These are phyloP conservation scores for Fusarium siculi DNA, from an alignment of 2,329 filamentous ascomycete genomes.

Conservation along the genomic window DNA sequence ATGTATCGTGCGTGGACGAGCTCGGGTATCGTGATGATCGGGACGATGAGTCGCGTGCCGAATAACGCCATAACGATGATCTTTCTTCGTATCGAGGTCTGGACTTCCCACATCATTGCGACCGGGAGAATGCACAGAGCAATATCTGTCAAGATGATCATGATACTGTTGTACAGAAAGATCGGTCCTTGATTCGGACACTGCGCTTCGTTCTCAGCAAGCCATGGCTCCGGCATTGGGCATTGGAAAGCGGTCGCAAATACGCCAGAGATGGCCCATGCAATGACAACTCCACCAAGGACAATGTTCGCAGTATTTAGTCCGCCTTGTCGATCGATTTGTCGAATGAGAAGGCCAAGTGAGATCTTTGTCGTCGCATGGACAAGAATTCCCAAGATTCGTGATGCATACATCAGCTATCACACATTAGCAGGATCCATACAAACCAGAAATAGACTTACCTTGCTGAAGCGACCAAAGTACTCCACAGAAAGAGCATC, in stretches of 20 bases:
- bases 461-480: constrained; percentile 33
- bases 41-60: constrained; percentile 37
- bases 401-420: constrained; percentile 36
- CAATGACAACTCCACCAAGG: constrained; percentile 10
- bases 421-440: background rate
- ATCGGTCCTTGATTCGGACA: constrained; percentile 25
- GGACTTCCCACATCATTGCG: constrained; percentile 42
- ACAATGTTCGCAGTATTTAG: constrained; percentile 29
- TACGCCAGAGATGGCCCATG: constrained; percentile 23
- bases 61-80: constrained; percentile 33
- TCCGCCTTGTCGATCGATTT: constrained; percentile 29
- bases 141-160: constrained; percentile 32
- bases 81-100: constrained; percentile 34
- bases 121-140: constrained; percentile 30
- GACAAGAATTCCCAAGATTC: constrained; percentile 32
- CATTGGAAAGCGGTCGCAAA: constrained; percentile 34
- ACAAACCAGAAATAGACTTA: background rate
- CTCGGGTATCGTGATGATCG: constrained; percentile 32
- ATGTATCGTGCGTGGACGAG: constrained; percentile 24
- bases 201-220: background rate
- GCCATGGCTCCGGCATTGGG: constrained; percentile 33
- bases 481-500: background rate
- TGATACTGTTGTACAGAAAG: constrained; percentile 30
- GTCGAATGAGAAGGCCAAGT: constrained; percentile 37
- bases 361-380: constrained; percentile 35